Evolutionary conservation across 2,329 filamentous ascomycete genomes (phyloP), one percentile per base, ranked within the genome.

Genomic region (Fusarium continuum): DNA sequence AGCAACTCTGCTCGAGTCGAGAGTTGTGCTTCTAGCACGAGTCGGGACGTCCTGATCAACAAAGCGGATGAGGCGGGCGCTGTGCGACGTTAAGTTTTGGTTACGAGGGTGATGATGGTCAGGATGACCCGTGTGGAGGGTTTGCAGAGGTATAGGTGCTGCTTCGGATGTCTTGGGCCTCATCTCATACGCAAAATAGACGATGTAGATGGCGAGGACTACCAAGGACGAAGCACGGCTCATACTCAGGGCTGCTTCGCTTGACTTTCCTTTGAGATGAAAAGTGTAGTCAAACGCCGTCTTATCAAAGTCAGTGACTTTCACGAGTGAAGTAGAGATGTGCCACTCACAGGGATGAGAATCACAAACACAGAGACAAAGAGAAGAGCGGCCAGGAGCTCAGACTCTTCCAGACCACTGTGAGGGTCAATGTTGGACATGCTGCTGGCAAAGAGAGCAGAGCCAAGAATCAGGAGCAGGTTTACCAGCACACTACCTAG

Each of bases 401-500:
- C 74, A 0, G 75, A 73, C 28, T 75, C 76, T 5, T 70, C 67
- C 7, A 67, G 62, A 50, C 73, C 73, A 51, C 71, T 71, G 10
- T 77, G 76, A 70, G 90, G 88, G 73, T 92, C 89, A 67, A 85
- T 83, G 71, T 85, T 90, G 44, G 86, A 84, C 29, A 91, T 79
- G 45, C 88, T 89, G 61, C 89, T 89, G 6, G 90, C 78, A 2
- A 92, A 75, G 65, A 93, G 90, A 29, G 88, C 88, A 84, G 91
- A 91, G 60, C 91, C 90, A 43, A 93, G 79, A 64, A 92, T 92
- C 34, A 92, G 80, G 5, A 93, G 79, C 40, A 93, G 74, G 69
- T 93, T 93, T 51, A 91, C 88, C n/a, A 93, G 78, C 52, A 93
- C 91, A 2, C 90, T 92, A 17, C 90, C 91, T 14, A 93, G 80